Evolutionary conservation across 257 asterid species (phyloP), one percentile per base, ranked within the genome.

Genomic region (Fraxinus excelsior): DNA sequence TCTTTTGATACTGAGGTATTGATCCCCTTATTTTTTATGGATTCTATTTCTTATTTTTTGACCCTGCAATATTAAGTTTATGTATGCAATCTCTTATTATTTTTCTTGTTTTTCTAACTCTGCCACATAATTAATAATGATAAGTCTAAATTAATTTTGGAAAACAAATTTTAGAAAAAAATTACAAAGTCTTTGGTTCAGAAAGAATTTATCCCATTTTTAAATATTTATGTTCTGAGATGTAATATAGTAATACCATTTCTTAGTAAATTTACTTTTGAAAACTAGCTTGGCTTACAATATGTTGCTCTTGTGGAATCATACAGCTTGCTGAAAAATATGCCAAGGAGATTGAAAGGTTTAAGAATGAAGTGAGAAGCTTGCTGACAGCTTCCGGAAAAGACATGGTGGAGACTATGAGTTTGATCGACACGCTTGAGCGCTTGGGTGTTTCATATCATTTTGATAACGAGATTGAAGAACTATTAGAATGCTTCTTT

Each of bases 391-490:
- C 65, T n/a, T 29, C 29, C 26, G 65, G 26, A 56, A 56, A 56
- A 19, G 28, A 23, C 13, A n/a, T 56, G 65, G 65, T 2, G 29
- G 65, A 56, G 4, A 56, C 65, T 0, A 7, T 56, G 29, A 56
- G 9, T 19, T 7, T 56, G 29, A 56, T 56, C 65, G 65, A 56
- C 26, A 56, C 14, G 21, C 65, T 56, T n/a, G 65, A 56, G 65
- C 65, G 65, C 65, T 56, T 56, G 65, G 65, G 65, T 2, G 13
- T 56, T 19, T 56, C 65, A 56, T 56, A 56, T 56, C 65, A 56
- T 7, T 56, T 56, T 19, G 65, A n/a, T n/a, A 8, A n/a, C 26
- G 29, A 56, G 65, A 56, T 56, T 56, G 65, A 56, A 56, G 65
- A 56, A 56, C 65, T 56, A 0, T 56, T 56, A 19, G 65, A 56